Conservation (phyloP, 2,329 filamentous ascomycete species). For the Hypoxylon sp. region DNA sequence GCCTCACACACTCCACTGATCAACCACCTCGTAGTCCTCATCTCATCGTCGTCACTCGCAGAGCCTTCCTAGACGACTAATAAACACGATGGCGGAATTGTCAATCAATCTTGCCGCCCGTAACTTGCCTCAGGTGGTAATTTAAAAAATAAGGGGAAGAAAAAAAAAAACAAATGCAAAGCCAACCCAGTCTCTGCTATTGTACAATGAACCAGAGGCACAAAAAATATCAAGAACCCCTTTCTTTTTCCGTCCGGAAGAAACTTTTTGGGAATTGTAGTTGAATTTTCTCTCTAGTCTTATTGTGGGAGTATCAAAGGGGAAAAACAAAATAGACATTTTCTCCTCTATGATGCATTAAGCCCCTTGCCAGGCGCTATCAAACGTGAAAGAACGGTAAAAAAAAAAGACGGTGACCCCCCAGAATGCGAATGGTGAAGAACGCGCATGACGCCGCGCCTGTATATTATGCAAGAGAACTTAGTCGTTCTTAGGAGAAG, state of each 20-base stretch:
- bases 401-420: conserved; percentile 34
- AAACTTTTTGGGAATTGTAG: conserved; percentile 29
- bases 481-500: conserved; percentile 54
- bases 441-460: conserved; percentile 45
- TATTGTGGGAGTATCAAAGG: conserved; percentile 17
- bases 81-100: conserved; percentile 15
- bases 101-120: conserved; percentile 32
- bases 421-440: conserved; percentile 44
- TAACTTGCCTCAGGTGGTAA: neutral
- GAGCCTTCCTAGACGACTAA: conserved; percentile 18
- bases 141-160: conserved; percentile 9
- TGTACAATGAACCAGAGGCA: conserved; percentile 36
- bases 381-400: conserved; percentile 23
- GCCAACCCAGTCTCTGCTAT: conserved; percentile 29
- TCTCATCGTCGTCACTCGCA: conserved; percentile 24
- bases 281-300: conserved; percentile 35
- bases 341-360: conserved; percentile 44
- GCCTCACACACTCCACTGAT: conserved; percentile 1
- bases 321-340: conserved; percentile 7
- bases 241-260: conserved; percentile 12
- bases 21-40: conserved; percentile 25
- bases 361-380: conserved; percentile 19
- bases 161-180: conserved; percentile 13
- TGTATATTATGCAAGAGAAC: conserved; percentile 51
- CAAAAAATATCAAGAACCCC: conserved; percentile 9